Percentiles rank a stretch among this genome's conserved stretches.
These are phyloP conservation scores for Penicillium janthinellum DNA, from an alignment of 2,329 filamentous ascomycete genomes.

Conservation along the genomic window DNA sequence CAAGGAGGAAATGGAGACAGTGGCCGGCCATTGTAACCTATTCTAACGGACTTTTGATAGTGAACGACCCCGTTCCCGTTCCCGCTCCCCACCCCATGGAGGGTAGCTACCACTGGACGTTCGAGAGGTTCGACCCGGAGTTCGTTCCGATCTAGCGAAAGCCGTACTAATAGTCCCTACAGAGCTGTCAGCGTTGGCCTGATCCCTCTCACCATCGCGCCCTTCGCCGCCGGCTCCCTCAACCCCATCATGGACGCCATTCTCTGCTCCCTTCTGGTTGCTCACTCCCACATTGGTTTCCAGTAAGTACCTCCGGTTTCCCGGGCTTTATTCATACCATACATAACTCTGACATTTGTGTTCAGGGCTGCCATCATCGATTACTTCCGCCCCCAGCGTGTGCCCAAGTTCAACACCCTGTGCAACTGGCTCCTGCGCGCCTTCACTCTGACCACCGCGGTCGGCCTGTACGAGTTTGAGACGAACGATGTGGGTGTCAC, in stretches of 20 bases:
- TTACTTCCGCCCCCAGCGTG: constrained; percentile 76
- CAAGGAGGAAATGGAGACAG: background rate
- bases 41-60: constrained; percentile 46
- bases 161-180: constrained; percentile 10
- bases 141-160: background rate
- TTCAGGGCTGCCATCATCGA: constrained; percentile 74
- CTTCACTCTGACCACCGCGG: constrained; percentile 76
- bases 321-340: background rate
- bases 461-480: constrained; percentile 97
- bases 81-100: constrained; percentile 74
- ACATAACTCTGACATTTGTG: constrained; percentile 17
- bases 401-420: constrained; percentile 67
- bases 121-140: constrained; percentile 65
- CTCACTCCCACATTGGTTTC: constrained; percentile 96
- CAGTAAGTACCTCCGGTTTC: constrained; percentile 57
- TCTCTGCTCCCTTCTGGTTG: constrained; percentile 77
- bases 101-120: constrained; percentile 98
- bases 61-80: constrained; percentile 82
- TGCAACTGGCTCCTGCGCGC: constrained; percentile 77
- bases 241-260: constrained; percentile 87
- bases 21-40: background rate
- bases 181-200: constrained; percentile 78
- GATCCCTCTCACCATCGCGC: constrained; percentile 82
- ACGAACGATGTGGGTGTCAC: constrained; percentile 96
- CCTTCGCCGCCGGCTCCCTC: constrained; percentile 87